These are phyloP conservation scores for Nadsonia starkeyi-henricii DNA, from an alignment of 1,139 yeast genomes.

Conservation along the genomic window DNA sequence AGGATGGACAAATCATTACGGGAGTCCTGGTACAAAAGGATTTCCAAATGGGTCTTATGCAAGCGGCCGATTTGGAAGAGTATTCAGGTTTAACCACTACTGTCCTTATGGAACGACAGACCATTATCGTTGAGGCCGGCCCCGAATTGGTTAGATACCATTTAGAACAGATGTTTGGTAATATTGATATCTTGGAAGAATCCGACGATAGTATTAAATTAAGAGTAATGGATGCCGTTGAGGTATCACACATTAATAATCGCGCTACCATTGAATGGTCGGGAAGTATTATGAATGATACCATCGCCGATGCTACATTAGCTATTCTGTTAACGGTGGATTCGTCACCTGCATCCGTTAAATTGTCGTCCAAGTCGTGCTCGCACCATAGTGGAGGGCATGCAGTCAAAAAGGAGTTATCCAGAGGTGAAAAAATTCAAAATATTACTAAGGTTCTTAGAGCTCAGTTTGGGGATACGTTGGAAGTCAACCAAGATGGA, in stretches of 20 bases:
- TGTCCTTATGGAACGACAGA: slow-evolving; percentile 67
- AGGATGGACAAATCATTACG: slow-evolving; percentile 39
- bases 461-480: slow-evolving; percentile 82
- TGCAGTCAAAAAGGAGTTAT: slow-evolving; percentile 20
- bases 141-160: slow-evolving; percentile 77
- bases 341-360: slow-evolving; percentile 89
- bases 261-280: slow-evolving; percentile 66
- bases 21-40: slow-evolving; percentile 89
- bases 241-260: slow-evolving; percentile 17
- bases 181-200: slow-evolving; percentile 42
- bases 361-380: slow-evolving; percentile 53
- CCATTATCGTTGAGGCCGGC: slow-evolving; percentile 65
- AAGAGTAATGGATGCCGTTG: slow-evolving; percentile 35
- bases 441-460: slow-evolving; percentile 50
- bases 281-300: slow-evolving; percentile 79
- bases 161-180: slow-evolving; percentile 90
- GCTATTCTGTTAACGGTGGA: slow-evolving; percentile 87
- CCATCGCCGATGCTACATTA: slow-evolving; percentile 86
- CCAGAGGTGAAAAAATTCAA: slow-evolving; percentile 36
- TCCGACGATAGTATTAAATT: slow-evolving; percentile 12
- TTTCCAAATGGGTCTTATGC: slow-evolving; percentile 71
- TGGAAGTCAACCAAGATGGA: slow-evolving; percentile 29
- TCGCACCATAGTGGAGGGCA: slow-evolving; percentile 22
- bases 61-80: slow-evolving; percentile 77
- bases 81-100: slow-evolving; percentile 81